These are phyloP conservation scores for Geotrichum candidum DNA, from an alignment of 1,139 yeast species.

Conservation along the genomic window DNA sequence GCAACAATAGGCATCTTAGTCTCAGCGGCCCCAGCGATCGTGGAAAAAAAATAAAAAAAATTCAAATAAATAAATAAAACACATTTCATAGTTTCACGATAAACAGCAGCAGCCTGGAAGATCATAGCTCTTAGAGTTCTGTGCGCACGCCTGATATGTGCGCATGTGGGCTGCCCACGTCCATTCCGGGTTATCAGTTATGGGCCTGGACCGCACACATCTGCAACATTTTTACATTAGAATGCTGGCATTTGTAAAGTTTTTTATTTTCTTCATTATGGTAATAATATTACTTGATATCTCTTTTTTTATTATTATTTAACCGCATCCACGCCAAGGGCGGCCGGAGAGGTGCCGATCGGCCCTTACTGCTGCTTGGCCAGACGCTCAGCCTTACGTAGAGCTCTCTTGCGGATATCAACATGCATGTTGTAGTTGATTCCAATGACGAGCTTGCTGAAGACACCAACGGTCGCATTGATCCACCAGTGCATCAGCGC, in stretches of 20 bases:
- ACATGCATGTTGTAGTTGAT: constrained; percentile 73
- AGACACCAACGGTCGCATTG: constrained; percentile 76
- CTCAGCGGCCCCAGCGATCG: neutral
- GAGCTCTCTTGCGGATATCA: constrained; percentile 73
- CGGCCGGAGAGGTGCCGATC: neutral
- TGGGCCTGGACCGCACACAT: neutral
- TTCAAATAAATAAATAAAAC: neutral
- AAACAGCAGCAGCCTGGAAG: neutral
- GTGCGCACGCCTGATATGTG: neutral
- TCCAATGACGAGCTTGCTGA: constrained; percentile 59
- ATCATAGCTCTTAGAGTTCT: neutral
- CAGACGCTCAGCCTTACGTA: constrained; percentile 57
- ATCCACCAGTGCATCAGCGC: constrained; percentile 86
- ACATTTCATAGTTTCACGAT: neutral
- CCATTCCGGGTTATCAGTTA: neutral
- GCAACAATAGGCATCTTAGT: neutral
- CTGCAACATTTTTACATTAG: neutral
- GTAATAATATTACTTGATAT: neutral
- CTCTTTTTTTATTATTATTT: neutral
- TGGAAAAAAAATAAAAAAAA: neutral
- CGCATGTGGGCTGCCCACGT: neutral
- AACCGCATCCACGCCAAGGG: neutral
- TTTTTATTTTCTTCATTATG: neutral
- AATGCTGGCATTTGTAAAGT: neutral
- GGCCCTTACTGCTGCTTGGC: constrained; percentile 15